A percentile compares a stretch with the other conserved stretches of the same genome.
Conservation (phyloP, 768 basidiomycete species). For the Tubosaeta sp. region DNA sequence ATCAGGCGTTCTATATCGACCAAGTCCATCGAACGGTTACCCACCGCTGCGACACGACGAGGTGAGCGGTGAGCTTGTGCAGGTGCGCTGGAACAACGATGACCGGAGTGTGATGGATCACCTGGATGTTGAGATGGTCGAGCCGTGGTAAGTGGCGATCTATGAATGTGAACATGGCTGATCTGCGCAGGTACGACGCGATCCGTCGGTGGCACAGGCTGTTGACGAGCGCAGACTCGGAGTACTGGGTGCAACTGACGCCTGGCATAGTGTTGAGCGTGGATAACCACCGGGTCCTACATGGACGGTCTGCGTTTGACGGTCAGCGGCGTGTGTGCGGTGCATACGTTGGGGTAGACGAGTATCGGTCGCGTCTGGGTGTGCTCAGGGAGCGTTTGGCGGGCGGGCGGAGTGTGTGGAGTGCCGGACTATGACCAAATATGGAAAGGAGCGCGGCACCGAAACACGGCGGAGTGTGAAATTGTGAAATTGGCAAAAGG, state of each 20-base stretch:
- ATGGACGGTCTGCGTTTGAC: constrained; percentile 88
- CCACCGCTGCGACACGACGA: constrained; percentile 71
- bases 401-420: constrained; percentile 54
- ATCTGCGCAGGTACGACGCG: constrained; percentile 64
- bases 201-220: constrained; percentile 73
- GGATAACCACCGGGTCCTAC: constrained; percentile 91
- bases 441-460: constrained; percentile 15
- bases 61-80: constrained; percentile 53
- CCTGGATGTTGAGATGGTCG: constrained; percentile 56
- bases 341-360: constrained; percentile 90
- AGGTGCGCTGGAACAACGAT: constrained; percentile 93
- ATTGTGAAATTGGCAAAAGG: constrained; percentile 21
- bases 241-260: constrained; percentile 88
- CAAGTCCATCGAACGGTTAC: constrained; percentile 55
- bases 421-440: constrained; percentile 41
- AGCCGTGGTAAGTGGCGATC: constrained; percentile 54
- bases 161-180: background rate
- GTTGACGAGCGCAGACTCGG: constrained; percentile 74
- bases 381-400: constrained; percentile 55
- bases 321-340: constrained; percentile 93
- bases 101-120: constrained; percentile 80
- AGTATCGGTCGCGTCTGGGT: constrained; percentile 76
- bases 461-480: constrained; percentile 14
- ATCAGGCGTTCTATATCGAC: constrained; percentile 47
- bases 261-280: constrained; percentile 90